Base-by-base conservation (phyloP, 345 rosid species). In the Carallia brachiata region DNA sequence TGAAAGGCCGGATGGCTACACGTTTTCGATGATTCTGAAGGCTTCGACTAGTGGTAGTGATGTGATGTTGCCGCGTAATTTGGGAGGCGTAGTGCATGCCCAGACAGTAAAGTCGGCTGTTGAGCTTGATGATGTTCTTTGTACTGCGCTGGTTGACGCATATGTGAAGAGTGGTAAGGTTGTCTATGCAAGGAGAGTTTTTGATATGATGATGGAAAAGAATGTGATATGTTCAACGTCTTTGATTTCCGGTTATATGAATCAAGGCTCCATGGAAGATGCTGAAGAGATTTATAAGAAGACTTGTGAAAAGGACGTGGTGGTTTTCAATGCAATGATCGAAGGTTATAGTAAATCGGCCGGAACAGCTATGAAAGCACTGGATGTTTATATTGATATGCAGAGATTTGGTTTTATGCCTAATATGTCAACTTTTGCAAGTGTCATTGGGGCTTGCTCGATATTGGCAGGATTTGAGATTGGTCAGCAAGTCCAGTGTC, bases 201-300 rank as follows among this genome's bases (percentile, higher is more conserved):
- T 91, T 59, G 93, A 90, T 74, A 66, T 79, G 83, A 87, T 83
- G 90, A 78, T 75, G 71, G 91, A 79, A 36, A 82, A 75, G 75
- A 85, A 87, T 72, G 88, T 88, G 15, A 57, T 91, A 0, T 89
- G 97, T 64, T 88, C 95, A n/a, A 94, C 98, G 10, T 87, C 98
- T 0, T 83, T 91, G 95, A 94, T 91, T 62, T 83, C 97, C 0
- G 98, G 97, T 58, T 91, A 87, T 71, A 90, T 91, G 98, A 90
- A 77, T 62, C 74, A 52, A 62, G 97, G 93, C 0, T 70, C 65
- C 47, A 65, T 86, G 3, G 84, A 78, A 31, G 84, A 89, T 55
- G 96, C 95, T 1, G 89, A 91, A 70, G 88, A 82, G 73, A 78
- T 94, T 44, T 94, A 87, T 67, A 54, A 52, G 52, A 62, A 70